These are phyloP conservation scores for Parasitella parasitica DNA, from an alignment of 371 early-diverging fungal species.

Conservation along the genomic window DNA sequence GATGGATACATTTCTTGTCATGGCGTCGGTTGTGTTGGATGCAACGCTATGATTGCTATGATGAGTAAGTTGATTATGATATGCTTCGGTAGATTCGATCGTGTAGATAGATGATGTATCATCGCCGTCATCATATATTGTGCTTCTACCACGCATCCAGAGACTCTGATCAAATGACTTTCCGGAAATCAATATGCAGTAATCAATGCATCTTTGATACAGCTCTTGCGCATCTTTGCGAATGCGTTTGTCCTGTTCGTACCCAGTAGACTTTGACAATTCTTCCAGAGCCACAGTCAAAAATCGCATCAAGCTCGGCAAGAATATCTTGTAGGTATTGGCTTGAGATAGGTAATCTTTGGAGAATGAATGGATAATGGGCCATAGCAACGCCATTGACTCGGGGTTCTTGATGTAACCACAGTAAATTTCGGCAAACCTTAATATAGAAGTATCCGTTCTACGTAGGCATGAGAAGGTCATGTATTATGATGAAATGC, in stretches of 20 bases:
- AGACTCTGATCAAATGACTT: constrained; percentile 75
- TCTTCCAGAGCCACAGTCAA: constrained; percentile 61
- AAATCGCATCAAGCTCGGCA: constrained; percentile 54
- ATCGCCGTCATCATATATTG: constrained; percentile 39
- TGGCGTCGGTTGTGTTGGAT: background rate
- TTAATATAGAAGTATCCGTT: constrained; percentile 60
- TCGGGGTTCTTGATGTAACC: constrained; percentile 47
- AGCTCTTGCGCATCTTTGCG: constrained; percentile 70
- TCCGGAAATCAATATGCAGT: constrained; percentile 76
- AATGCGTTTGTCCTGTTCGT: constrained; percentile 63
- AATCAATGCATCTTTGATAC: constrained; percentile 72
- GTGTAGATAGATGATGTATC: constrained; percentile 24
- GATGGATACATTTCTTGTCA: constrained; percentile 34
- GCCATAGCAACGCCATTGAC: constrained; percentile 64
- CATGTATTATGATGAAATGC: background rate
- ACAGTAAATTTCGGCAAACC: constrained; percentile 64
- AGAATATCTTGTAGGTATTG: constrained; percentile 60
- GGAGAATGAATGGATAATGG: constrained; percentile 58
- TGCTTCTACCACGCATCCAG: constrained; percentile 63
- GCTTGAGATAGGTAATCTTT: constrained; percentile 70
- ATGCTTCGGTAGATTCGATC: background rate
- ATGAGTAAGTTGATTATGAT: background rate
- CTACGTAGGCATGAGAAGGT: constrained; percentile 24
- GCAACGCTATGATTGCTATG: background rate
- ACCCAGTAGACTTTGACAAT: constrained; percentile 42